Evolutionary conservation across 2,329 filamentous ascomycete species (phyloP), one percentile per base, ranked within the genome.

Genomic region (Aspergillus neotritici): DNA sequence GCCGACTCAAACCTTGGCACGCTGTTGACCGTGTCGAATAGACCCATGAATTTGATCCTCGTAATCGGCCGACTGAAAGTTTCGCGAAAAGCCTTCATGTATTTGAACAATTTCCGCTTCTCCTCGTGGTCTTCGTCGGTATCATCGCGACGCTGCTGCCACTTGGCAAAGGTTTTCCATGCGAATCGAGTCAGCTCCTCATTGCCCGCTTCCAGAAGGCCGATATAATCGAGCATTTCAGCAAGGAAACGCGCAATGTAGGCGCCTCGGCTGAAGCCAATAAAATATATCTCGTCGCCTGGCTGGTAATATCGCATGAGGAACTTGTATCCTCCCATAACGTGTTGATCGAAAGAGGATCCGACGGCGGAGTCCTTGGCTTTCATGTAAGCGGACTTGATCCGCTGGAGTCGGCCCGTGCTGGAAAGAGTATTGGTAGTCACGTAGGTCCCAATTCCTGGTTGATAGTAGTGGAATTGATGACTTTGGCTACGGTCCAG

Each of bases 151-250:
- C 66, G 60, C 47, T 65, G 62, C 49, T 68, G 63, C 67, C 67
- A 70, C 36, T 67, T 68, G 32, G 65, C 59, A 36, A 70, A 69
- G 5, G 65, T 67, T 51, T 69, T 89, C 86, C 87, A 93, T 0
- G 86, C 87, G 60, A 94, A 94, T 4, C 77, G 74, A 40, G 87
- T 81, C 81, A 93, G 84, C 53, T 93, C 87, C 58, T 94, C 86
- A 54, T 94, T 94, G 9, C 87, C 87, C 40, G 86, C 83, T 10
- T 83, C 84, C 11, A 94, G 72, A 0, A 94, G 72, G 1, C 88
- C 87, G 42, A 93, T 82, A 53, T 86, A 83, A 56, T 93, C 86
- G 5, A 93, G 74, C 87, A 91, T 91, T 58, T 93, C 86, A 0
- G 87, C 86, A 1, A 88, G 67, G 56, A 87, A 87, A 3, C 84